Conservation (phyloP, 139 green algal genomes). For the Auxenochlorella protothecoides region DNA sequence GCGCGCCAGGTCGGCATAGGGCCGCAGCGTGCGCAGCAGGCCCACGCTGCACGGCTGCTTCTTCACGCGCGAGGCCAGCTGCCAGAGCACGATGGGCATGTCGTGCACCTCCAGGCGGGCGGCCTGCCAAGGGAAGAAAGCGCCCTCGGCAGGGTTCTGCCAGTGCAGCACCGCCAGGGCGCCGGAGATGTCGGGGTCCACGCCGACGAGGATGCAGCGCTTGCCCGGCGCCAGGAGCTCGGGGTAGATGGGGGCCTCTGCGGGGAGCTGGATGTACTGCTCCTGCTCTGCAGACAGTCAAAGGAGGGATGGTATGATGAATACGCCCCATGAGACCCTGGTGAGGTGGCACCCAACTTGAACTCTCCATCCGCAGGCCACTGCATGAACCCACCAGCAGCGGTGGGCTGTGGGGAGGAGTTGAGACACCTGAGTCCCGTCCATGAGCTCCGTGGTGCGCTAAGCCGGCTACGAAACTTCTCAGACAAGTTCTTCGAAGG, state of each 20-base stretch:
- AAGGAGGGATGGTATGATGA: not conserved
- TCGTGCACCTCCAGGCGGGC: slow-evolving; percentile 31
- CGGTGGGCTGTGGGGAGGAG: not conserved
- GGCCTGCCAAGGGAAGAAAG: not conserved
- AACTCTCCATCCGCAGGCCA: too few relatives aligned
- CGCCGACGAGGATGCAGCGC: slow-evolving; percentile 34
- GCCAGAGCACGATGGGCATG: slow-evolving; percentile 34
- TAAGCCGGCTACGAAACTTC: too few relatives aligned
- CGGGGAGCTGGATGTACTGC: not conserved
- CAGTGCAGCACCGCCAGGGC: slow-evolving; percentile 37
- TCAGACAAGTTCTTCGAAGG: too few relatives aligned
- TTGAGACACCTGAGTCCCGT: not conserved
- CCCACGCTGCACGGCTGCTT: slow-evolving; percentile 3
- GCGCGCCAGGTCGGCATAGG: not conserved
- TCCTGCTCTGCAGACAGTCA: not conserved
- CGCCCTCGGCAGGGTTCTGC: not conserved
- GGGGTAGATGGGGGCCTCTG: slow-evolving; percentile 3
- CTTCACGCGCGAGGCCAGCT: slow-evolving; percentile 13
- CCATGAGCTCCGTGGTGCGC: too few relatives aligned
- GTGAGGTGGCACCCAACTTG: too few relatives aligned
- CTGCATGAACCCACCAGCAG: not conserved
- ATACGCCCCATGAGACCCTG: not conserved
- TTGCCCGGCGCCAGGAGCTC: slow-evolving; percentile 12
- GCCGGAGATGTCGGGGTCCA: slow-evolving; percentile 50
- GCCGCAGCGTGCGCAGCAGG: not conserved